Evolutionary conservation across 2,329 filamentous ascomycete genomes (phyloP).

Genomic region (Xylariaceae sp.): DNA sequence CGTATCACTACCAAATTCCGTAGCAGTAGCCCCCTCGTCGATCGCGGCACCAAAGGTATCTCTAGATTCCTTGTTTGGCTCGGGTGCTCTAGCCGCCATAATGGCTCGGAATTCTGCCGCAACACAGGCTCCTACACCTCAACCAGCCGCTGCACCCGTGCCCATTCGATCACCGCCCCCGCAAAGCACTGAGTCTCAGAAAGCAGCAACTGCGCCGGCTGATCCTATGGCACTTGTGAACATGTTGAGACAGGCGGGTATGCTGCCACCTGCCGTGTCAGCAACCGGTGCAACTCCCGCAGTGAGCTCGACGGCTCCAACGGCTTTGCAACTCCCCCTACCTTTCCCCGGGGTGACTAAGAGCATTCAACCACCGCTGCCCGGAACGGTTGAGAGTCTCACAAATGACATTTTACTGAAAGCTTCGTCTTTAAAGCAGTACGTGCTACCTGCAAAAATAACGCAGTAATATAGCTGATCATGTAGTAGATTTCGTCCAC

Average conservation of each 20-base stretch:
- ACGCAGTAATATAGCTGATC: constrained; percentile 18
- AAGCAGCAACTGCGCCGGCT: constrained; percentile 34
- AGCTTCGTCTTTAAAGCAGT: constrained; percentile 69
- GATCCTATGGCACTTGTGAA: constrained; percentile 61
- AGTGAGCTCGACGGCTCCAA: constrained; percentile 37
- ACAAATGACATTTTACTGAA: constrained; percentile 57
- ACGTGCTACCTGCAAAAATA: constrained; percentile 34
- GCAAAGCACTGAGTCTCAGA: constrained; percentile 40
- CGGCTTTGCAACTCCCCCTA: constrained; percentile 34
- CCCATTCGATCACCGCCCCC: constrained; percentile 50
- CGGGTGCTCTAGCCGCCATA: constrained; percentile 56
- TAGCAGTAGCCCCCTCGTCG: constrained; percentile 38
- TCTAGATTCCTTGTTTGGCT: constrained; percentile 56
- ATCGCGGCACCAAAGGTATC: constrained; percentile 41
- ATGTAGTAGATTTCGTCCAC: constrained; percentile 60
- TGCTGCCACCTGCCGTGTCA: constrained; percentile 47
- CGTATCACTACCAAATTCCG: constrained; percentile 35
- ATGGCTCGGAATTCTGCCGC: constrained; percentile 52
- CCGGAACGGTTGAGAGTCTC: constrained; percentile 32
- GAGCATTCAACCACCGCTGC: constrained; percentile 29
- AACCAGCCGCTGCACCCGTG: constrained; percentile 38
- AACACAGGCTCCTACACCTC: constrained; percentile 46
- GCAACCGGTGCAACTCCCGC: constrained; percentile 33
- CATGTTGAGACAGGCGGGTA: constrained; percentile 63
- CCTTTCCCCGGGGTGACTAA: constrained; percentile 35